phyloP scores from a whole-genome alignment of 352 stramenopile genomes.

The Pythium phragmitis region DNA sequence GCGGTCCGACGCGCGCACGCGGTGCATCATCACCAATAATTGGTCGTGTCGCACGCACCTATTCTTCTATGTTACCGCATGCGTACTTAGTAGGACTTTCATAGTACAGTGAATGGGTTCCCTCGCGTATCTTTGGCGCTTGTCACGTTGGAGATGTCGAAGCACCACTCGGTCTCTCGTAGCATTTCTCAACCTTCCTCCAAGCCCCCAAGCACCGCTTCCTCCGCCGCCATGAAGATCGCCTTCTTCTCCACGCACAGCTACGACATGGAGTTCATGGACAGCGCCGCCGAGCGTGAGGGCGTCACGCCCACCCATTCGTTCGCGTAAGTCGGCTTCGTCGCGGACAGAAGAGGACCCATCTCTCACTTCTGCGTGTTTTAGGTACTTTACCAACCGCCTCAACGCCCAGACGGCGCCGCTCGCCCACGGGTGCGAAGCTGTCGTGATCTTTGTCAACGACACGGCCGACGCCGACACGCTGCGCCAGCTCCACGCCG shows the following conservation, averaged over 20 bases:
- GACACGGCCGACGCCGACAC: slow-evolving; percentile 63
- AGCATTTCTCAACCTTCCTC: slow-evolving; percentile 26
- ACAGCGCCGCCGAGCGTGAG: slow-evolving; percentile 38
- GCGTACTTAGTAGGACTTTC: slow-evolving; percentile 5
- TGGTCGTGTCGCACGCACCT: neutral
- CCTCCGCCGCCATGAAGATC: slow-evolving; percentile 53
- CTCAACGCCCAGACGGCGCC: slow-evolving; percentile 49
- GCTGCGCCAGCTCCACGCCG: slow-evolving; percentile 51
- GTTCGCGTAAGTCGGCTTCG: slow-evolving; percentile 37
- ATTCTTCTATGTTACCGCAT: neutral
- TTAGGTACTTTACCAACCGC: slow-evolving; percentile 56
- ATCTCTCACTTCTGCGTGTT: neutral
- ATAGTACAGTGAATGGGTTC: neutral
- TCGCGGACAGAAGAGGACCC: neutral
- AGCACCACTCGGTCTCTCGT: neutral
- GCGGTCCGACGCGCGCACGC: slow-evolving; percentile 6
- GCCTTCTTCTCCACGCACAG: slow-evolving; percentile 75
- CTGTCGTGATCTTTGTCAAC: slow-evolving; percentile 85
- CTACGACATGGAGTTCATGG: slow-evolving; percentile 72
- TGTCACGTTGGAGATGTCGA: slow-evolving; percentile 1
- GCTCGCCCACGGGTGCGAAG: slow-evolving; percentile 57
- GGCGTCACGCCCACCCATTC: slow-evolving; percentile 46
- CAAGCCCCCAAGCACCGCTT: slow-evolving; percentile 36
- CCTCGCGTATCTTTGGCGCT: slow-evolving; percentile 16
- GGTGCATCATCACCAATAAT: slow-evolving; percentile 13